Evolutionary conservation across 129 eudicot species (phyloP), one percentile per base, ranked within the genome.

Genomic region (Flaveria trinervia): DNA sequence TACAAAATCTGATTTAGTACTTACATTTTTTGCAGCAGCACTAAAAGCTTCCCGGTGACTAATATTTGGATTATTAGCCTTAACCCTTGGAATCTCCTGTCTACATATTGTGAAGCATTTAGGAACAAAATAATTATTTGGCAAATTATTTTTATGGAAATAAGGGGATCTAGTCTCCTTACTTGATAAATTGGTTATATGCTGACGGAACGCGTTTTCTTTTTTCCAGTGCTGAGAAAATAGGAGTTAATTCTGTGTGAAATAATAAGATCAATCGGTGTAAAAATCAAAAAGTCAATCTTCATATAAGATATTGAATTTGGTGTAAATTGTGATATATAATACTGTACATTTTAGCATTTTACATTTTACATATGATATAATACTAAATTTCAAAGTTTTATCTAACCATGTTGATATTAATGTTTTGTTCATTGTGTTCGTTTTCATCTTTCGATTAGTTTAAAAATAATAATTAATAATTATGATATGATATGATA

Each of bases 171-270:
- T 60, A 46, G 80, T 25, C 39, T 30, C 12, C 11, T 78, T 82
- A 88, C 95, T 86, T 90, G 71, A 92, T 92, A 85, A 92, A 92
- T 79, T 86, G 93, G 86, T 88, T 92, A 69, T 92, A 92, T 11
- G 98, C 98, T 71, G 98, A 93, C 55, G 97, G 98, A 39, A 90
- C 96, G 22, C 98, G 92, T 79, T 93, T 96, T 85, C 98, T 90
- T 82, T 93, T 93, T 85, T 86, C 95, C 2, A 94, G 94, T 26
- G 97, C 95, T 86, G 90, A 33, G 68, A 81, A 14, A 57, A 28
- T 13, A 70, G 77, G 23, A 66, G 17, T 11, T 16, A 11, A 3
- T 18, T 45, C 20, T 44, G 55, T 12, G 25, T 57, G 65, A 57
- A 57, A 22, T 22, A 57, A 56, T 3, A 36, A 36, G 7, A 36